Base-by-base conservation (phyloP, 1,139 yeast species). In the Ogataea hybrid region DNA sequence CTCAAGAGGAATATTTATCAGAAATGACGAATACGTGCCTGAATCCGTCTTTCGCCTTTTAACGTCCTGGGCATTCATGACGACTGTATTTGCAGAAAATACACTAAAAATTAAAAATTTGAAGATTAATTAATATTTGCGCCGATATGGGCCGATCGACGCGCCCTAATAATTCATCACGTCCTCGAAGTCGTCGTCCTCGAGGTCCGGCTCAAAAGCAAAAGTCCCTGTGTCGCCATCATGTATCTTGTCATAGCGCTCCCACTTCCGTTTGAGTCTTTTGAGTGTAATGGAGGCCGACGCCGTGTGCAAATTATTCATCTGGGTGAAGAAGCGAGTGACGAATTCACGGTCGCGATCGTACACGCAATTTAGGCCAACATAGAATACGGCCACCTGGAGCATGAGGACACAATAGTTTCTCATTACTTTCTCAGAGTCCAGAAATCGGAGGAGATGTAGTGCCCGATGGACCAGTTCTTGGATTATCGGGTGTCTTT, bases 381-480 rank as follows among this genome's bases (percentile, higher is more conserved):
- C 79, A 2, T 79, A 68, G 41, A 76, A 65, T 61, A 81, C 75
- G 7, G 88, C 82, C 73, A 84, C 77, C 54, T 81, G 87, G 21
- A 83, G 56, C 71, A 75, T 67, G 66, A 75, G 63, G 17, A 56
- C 36, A 3, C 38, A 43, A 25, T 49, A 47, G 16, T 47, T 54
- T 3, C 53, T 51, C 23, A 70, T 56, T 8, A 30, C 11, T 53
- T 44, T 29, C 62, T 56, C 41, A 55, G 58, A 14, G 7, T 65
- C 62, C 30, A 73, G 47, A 45, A 74, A 70, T 15, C 33, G 39
- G 52, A 73, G 57, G 38, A 67, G 61, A 2, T 61, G 56, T 39
- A 80, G 52, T 1, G 77, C 68, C 42, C 67, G 69, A n/a, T 57
- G 56, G 0, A 79, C 73, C 5, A 78, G 64, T 46, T 77, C 77